Evolutionary conservation across 2,329 filamentous ascomycete genomes (phyloP).

Genomic region (Raffaelea albimanens): DNA sequence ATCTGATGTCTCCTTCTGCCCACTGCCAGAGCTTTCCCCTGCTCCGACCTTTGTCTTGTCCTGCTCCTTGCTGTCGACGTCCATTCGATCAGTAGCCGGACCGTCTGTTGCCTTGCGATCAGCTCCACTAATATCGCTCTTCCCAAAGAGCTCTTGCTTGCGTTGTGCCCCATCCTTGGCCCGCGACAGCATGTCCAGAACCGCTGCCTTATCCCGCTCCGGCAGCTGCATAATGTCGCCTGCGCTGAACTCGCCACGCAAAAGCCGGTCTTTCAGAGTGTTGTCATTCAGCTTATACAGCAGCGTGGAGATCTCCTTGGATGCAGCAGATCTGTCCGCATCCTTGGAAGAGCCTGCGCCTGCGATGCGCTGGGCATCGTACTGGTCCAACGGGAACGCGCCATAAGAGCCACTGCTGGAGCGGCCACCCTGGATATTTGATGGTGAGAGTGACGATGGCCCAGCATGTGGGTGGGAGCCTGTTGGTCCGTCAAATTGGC

Average conservation of each 20-base stretch:
- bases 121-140: background rate
- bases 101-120: too few species aligned
- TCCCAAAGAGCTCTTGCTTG: conserved; percentile 42
- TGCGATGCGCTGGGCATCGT: conserved; percentile 19
- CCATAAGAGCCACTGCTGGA: background rate
- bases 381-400: background rate
- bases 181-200: conserved; percentile 41
- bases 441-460: too few species aligned
- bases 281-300: conserved; percentile 30
- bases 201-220: conserved; percentile 37
- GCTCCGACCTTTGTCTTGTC: too few species aligned
- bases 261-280: conserved; percentile 39
- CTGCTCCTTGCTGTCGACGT: too few species aligned
- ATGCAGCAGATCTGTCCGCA: conserved; percentile 8
- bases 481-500: too few species aligned
- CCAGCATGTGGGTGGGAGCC: too few species aligned
- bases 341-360: conserved; percentile 18
- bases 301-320: conserved; percentile 22
- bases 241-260: conserved; percentile 28
- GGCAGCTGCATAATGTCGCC: conserved; percentile 24
- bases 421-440: too few species aligned
- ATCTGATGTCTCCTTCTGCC: too few species aligned
- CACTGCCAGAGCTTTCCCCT: too few species aligned
- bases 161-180: conserved; percentile 36
- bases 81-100: too few species aligned